These are phyloP conservation scores for Nissolia schottii DNA, from an alignment of 306 rosid genomes.

Conservation along the genomic window DNA sequence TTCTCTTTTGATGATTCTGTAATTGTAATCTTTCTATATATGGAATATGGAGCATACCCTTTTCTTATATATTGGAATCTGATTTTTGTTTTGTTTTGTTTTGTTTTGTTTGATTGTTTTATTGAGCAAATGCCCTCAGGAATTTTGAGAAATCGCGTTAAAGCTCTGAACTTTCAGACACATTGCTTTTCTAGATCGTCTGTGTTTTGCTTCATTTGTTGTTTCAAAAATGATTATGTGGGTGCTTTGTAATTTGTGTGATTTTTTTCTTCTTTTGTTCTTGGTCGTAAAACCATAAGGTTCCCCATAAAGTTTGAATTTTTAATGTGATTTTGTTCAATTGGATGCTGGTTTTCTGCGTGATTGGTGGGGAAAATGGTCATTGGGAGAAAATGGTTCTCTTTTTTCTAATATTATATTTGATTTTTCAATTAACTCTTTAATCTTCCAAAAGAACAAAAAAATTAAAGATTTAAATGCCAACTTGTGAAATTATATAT, in stretches of 20 bases:
- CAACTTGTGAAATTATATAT: conserved; percentile 18
- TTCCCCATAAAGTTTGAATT: neutral
- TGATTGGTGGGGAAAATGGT: conserved; percentile 21
- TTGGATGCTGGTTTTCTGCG: conserved; percentile 27
- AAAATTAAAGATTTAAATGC: too few species aligned
- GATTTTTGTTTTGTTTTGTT: neutral
- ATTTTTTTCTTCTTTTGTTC: neutral
- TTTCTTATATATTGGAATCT: neutral
- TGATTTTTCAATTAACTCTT: conserved; percentile 21
- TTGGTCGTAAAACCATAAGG: neutral
- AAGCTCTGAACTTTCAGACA: neutral
- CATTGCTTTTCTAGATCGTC: conserved; percentile 16
- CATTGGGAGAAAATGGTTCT: conserved; percentile 29
- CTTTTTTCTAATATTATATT: neutral
- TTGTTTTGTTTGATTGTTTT: neutral
- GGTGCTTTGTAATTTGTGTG: conserved; percentile 12
- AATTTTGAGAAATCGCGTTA: too few species aligned
- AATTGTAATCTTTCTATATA: neutral
- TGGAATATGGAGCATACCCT: neutral
- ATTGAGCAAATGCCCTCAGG: neutral
- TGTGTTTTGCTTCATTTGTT: neutral
- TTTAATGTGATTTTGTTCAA: conserved; percentile 4
- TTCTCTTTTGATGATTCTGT: neutral
- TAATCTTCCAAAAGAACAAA: neutral
- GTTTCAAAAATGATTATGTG: conserved; percentile 4